Percentiles rank a stretch among this genome's conserved stretches.
Conservation (phyloP, 345 rosid genomes). For the Citrus glauca region DNA sequence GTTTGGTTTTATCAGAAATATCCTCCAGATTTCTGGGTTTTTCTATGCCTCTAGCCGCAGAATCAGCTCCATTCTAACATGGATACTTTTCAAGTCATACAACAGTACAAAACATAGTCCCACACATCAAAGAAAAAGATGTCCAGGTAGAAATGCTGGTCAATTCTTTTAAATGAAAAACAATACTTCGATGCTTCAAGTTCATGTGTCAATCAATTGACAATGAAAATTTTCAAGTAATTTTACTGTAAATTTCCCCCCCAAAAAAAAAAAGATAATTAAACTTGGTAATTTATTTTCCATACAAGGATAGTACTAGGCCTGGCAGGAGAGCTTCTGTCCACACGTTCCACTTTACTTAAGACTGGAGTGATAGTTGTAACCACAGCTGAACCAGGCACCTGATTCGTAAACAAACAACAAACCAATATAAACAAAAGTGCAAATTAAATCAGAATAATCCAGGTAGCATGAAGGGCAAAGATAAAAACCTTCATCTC, state of each 20-base stretch:
- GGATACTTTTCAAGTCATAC: slow-evolving; percentile 8
- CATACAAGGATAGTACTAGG: slow-evolving; percentile 37
- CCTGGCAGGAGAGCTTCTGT: slow-evolving; percentile 46
- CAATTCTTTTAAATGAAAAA: background rate
- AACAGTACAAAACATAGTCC: background rate
- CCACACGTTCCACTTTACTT: slow-evolving; percentile 47
- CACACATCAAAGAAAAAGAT: background rate
- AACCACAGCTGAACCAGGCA: slow-evolving; percentile 38
- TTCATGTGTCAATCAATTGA: background rate
- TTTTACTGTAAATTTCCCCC: background rate
- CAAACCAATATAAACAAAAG: slow-evolving; percentile 3
- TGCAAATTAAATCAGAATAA: background rate
- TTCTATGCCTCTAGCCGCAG: slow-evolving; percentile 18
- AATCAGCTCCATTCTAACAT: slow-evolving; percentile 26
- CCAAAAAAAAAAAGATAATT: background rate
- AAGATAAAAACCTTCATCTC: slow-evolving; percentile 28
- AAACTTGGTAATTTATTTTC: slow-evolving; percentile 3
- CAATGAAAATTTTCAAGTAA: background rate
- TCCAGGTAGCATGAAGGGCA: background rate
- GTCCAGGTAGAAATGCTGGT: background rate
- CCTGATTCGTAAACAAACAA: slow-evolving; percentile 21
- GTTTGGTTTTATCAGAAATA: slow-evolving; percentile 19
- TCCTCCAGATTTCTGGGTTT: slow-evolving; percentile 22
- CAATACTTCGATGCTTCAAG: background rate
- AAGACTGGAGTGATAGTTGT: slow-evolving; percentile 36